Evolutionary conservation across 2,329 filamentous ascomycete genomes (phyloP), one percentile per base, ranked within the genome.

Genomic region (Fusarium transvaalense): DNA sequence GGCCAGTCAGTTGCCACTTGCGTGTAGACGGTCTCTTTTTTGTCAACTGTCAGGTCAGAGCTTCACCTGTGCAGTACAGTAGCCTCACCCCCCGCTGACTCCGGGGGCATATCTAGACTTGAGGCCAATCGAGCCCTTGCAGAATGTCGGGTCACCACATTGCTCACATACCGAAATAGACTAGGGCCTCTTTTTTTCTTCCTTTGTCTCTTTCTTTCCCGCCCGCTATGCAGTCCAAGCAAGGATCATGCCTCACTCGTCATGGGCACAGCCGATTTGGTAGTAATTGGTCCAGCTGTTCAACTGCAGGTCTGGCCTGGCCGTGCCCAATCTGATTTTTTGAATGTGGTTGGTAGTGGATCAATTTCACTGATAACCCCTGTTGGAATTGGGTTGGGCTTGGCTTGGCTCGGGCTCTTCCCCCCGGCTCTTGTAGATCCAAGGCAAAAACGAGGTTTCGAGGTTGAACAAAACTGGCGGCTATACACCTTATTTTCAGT

Each of bases 371-470:
- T 57, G 23, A 65, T 54, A 57, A 45, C 64, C 45, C 52, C 66
- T 72, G 38, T 46, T 52, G 43, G 27, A 57, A 46, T 63, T 61
- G 59, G 56, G 71, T 75, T 74, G 72, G 72, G 72, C 72, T 71
- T 35, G 72, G 72, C 72, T 69, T 32, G 47, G 47, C 57, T 66
- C 67, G 64, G 66, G 72, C 64, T 58, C 51, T 63, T 42, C 57
- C 55, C 62, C 64, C 61, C 57, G 55, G 42, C 41, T 35, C 39
- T 38, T 37, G 59, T 54, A 52, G 57, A 57, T 59, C 23, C 47
- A 38, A 53, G 47, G 55, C 52, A 25, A 50, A 55, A 48, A 51
- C n/a, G 47, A 51, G 31, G 42, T 31, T 45, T 45, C 27, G 27
- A 45, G 14, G 41, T 70, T 51, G 39, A 61, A 54, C 62, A 64